Conservation (phyloP, 768 basidiomycete species). For the Tricholoma hemisulphureum region DNA sequence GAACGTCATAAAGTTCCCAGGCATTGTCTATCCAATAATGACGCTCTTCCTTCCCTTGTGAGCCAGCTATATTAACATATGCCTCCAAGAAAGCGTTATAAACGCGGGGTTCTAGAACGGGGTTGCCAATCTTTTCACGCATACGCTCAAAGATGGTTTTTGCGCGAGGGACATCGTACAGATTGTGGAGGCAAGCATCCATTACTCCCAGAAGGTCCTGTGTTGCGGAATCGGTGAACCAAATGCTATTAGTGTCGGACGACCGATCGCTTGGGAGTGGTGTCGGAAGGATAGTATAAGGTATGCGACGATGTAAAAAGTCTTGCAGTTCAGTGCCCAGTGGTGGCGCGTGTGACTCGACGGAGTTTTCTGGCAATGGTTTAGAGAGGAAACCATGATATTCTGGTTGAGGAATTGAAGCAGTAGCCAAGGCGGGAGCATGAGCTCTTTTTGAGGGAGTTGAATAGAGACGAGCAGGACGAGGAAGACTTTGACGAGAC, state of each 20-base stretch:
- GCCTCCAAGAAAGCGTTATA: slow-evolving; percentile 70
- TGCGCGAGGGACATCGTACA: slow-evolving; percentile 76
- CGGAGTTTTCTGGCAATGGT: slow-evolving; percentile 6
- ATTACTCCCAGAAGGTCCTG: slow-evolving; percentile 76
- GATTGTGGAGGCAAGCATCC: slow-evolving; percentile 76
- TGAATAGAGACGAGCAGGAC: slow-evolving; percentile 70
- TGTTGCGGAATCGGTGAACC: slow-evolving; percentile 63
- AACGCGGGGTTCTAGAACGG: slow-evolving; percentile 42
- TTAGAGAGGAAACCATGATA: slow-evolving; percentile 36
- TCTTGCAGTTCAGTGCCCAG: slow-evolving; percentile 40
- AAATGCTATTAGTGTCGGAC: slow-evolving; percentile 43
- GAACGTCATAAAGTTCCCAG: slow-evolving; percentile 55
- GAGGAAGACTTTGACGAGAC: slow-evolving; percentile 66
- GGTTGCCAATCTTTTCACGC: slow-evolving; percentile 34
- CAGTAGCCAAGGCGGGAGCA: slow-evolving; percentile 52
- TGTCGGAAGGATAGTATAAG: slow-evolving; percentile 62
- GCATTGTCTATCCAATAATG: slow-evolving; percentile 62
- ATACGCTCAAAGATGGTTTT: slow-evolving; percentile 68
- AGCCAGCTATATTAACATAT: slow-evolving; percentile 57
- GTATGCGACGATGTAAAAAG: slow-evolving; percentile 47
- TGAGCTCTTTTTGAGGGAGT: slow-evolving; percentile 55
- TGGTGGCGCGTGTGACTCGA: slow-evolving; percentile 2
- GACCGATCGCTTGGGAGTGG: slow-evolving; percentile 55
- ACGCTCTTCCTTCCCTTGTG: slow-evolving; percentile 42
- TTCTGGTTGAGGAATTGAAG: slow-evolving; percentile 36